A percentile compares a stretch with the other conserved stretches of the same genome.
These are phyloP conservation scores for Metschnikowia matae DNA, from an alignment of 805 yeast genomes.

Conservation along the genomic window DNA sequence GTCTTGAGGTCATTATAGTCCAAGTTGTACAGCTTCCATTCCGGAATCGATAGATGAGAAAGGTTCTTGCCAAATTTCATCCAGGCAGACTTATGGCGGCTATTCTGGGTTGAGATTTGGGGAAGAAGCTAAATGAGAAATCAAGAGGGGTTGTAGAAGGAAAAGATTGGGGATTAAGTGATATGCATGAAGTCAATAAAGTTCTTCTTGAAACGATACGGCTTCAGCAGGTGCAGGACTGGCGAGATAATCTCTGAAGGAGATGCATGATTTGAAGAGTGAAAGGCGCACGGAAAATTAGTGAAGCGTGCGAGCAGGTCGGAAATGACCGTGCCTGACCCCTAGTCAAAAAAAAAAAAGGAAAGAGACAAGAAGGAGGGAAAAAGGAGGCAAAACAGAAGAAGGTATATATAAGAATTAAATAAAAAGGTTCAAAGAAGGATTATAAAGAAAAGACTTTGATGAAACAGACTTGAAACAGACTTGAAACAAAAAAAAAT, in stretches of 20 bases:
- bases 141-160: not conserved
- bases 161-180: not conserved
- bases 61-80: constrained; percentile 90
- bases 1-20: constrained; percentile 76
- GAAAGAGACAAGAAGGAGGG: no score
- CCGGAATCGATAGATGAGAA: constrained; percentile 71
- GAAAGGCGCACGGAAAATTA: not conserved
- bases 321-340: not conserved
- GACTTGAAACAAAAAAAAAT: no score
- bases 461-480: no score
- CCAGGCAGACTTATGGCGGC: not conserved
- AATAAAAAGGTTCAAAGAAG: no score
- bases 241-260: not conserved
- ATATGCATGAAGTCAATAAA: not conserved
- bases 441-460: no score
- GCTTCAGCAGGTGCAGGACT: not conserved
- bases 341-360: no score
- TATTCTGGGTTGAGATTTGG: not conserved
- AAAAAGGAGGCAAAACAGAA: no score
- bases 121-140: not conserved
- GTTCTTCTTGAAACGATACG: not conserved
- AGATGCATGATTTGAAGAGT: not conserved
- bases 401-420: no score
- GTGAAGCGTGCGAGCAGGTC: not conserved
- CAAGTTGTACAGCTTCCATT: constrained; percentile 81